A percentile compares a stretch with the other conserved stretches of the same genome.
Conservation (phyloP, 805 yeast species). For the Schwanniomyces polymorphus region DNA sequence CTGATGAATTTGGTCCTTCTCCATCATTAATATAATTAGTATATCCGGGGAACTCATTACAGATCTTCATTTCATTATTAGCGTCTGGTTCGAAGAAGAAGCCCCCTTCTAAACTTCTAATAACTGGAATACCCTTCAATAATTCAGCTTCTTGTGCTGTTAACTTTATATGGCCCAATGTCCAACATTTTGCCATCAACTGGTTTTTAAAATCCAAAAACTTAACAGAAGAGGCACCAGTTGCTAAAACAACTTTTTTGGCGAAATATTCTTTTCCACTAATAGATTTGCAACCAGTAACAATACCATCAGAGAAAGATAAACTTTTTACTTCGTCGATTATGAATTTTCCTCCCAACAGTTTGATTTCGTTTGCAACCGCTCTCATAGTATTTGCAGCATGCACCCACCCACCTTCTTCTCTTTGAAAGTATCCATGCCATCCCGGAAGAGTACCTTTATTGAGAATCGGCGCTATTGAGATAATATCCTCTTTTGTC, state of each 20-base stretch:
- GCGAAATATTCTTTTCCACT: slow-evolving; percentile 29
- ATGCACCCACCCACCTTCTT: slow-evolving; percentile 6
- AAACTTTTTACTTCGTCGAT: slow-evolving; percentile 20
- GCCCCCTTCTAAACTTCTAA: slow-evolving; percentile 42
- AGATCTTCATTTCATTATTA: slow-evolving; percentile 35
- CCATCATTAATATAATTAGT: slow-evolving; percentile 11
- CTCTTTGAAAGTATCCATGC: slow-evolving; percentile 2
- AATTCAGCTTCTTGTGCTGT: slow-evolving; percentile 31
- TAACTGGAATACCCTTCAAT: slow-evolving; percentile 39
- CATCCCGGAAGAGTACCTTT: slow-evolving; percentile 5
- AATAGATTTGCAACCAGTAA: slow-evolving; percentile 18
- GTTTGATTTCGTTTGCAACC: slow-evolving; percentile 20
- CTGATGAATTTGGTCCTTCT: slow-evolving; percentile 36
- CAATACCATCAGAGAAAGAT: slow-evolving; percentile 4
- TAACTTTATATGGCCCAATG: slow-evolving; percentile 36
- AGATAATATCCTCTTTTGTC: not conserved
- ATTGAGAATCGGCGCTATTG: not conserved
- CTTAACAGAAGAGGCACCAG: slow-evolving; percentile 39
- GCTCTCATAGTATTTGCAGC: slow-evolving; percentile 4
- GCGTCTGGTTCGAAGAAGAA: slow-evolving; percentile 51
- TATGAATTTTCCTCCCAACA: slow-evolving; percentile 32
- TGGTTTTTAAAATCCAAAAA: slow-evolving; percentile 27
- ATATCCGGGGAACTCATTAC: slow-evolving; percentile 18
- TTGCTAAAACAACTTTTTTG: slow-evolving; percentile 30
- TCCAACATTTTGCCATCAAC: slow-evolving; percentile 36